Evolutionary conservation across 306 rosid species (phyloP).

Genomic region (Arachis hypogaea): DNA sequence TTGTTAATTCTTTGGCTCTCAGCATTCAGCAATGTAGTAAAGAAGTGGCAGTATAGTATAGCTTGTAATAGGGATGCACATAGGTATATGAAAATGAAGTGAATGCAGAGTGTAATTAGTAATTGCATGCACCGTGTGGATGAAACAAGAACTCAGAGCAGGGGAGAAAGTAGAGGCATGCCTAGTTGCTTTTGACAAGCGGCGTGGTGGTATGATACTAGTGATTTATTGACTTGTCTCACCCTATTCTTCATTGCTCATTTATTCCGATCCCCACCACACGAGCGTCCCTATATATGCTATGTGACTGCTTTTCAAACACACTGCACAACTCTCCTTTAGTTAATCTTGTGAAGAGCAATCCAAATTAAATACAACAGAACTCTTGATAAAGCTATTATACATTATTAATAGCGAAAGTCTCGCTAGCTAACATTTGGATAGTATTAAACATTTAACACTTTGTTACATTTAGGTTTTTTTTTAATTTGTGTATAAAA

Average conservation of each 20-base stretch:
- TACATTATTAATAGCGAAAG: slow-evolving; percentile 36
- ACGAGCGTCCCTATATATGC: slow-evolving; percentile 13
- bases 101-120: neutral
- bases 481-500: too few species aligned
- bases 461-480: too few species aligned
- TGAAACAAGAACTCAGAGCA: slow-evolving; percentile 21
- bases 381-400: slow-evolving; percentile 33
- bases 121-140: slow-evolving; percentile 29
- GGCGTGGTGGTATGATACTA: neutral
- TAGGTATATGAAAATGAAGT: neutral
- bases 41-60: neutral
- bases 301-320: neutral
- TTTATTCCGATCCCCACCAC: slow-evolving; percentile 1
- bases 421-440: too few species aligned
- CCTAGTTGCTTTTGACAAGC: slow-evolving; percentile 4
- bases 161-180: neutral
- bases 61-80: neutral
- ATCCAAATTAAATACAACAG: neutral
- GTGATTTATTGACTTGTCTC: slow-evolving; percentile 24
- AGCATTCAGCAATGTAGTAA: neutral
- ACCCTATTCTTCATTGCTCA: neutral
- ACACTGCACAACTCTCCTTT: too few species aligned
- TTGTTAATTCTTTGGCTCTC: neutral
- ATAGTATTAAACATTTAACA: too few species aligned
- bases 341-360: neutral